Conservation (phyloP, 768 basidiomycete species). For the Pleurotus eryngii region DNA sequence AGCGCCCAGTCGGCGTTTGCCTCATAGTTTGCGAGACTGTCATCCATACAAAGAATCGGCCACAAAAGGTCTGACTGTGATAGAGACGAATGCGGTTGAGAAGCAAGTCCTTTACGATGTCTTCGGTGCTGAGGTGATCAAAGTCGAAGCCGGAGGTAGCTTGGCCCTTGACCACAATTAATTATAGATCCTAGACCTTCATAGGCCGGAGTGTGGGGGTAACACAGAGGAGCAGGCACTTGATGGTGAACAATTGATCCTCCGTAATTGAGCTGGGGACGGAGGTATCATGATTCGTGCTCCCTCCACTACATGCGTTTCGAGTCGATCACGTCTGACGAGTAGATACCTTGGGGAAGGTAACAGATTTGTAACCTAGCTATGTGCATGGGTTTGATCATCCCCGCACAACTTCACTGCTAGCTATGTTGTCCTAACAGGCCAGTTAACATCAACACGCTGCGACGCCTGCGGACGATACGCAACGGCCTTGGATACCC, state of each 20-base stretch:
- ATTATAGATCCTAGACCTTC: not conserved
- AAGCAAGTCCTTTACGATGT: not conserved
- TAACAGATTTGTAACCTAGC: not conserved
- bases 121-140: not conserved
- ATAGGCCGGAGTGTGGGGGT: not conserved
- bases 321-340: not conserved
- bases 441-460: too few relatives aligned
- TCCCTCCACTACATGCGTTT: not conserved
- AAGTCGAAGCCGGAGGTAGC: constrained; percentile 1
- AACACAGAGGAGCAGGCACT: not conserved
- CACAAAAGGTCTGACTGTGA: not conserved
- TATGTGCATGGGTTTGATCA: not conserved
- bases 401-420: not conserved
- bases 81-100: not conserved
- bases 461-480: too few relatives aligned
- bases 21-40: not conserved
- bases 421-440: too few relatives aligned
- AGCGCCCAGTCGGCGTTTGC: not conserved
- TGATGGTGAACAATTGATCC: not conserved
- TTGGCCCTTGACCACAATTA: not conserved
- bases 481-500: too few relatives aligned
- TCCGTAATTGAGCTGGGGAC: not conserved
- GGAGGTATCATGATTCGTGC: not conserved
- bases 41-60: not conserved
- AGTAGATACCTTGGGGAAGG: not conserved